phyloP scores from a whole-genome alignment of 1,284 basidiomycete species.

The Ustilago hordei region DNA sequence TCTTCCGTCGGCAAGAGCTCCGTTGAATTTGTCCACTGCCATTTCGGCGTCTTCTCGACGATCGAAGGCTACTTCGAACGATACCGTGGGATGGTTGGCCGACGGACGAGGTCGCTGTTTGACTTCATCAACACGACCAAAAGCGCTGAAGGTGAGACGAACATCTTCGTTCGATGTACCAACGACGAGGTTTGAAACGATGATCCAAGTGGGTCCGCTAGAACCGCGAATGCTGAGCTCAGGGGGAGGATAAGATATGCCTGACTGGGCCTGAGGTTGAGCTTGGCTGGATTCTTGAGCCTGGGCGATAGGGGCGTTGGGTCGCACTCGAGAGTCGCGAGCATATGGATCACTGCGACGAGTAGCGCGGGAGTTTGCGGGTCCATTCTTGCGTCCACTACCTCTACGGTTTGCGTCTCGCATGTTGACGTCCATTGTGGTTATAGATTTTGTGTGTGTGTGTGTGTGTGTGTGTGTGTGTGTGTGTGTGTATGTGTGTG shows the following conservation, averaged over 20 bases:
- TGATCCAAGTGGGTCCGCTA: conserved; percentile 62
- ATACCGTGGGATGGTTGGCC: conserved; percentile 57
- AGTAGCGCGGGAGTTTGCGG: conserved; percentile 25
- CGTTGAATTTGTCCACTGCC: conserved; percentile 63
- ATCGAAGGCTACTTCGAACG: conserved; percentile 63
- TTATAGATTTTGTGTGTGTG: neutral
- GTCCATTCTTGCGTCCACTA: conserved; percentile 29
- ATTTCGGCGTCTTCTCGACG: conserved; percentile 46
- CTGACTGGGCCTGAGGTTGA: conserved; percentile 5
- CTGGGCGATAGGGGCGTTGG: conserved; percentile 13
- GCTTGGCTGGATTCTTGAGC: neutral
- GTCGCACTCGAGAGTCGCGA: conserved; percentile 32
- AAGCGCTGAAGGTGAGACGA: conserved; percentile 60
- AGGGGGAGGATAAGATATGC: conserved; percentile 51
- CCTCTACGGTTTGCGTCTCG: conserved; percentile 37
- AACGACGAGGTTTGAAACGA: conserved; percentile 61
- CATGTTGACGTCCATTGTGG: conserved; percentile 40
- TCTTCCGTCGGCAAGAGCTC: conserved; percentile 65
- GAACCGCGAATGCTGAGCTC: conserved; percentile 62
- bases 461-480: neutral
- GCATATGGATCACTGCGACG: conserved; percentile 51
- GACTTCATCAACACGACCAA: conserved; percentile 60
- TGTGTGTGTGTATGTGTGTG: neutral
- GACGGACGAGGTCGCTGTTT: conserved; percentile 53
- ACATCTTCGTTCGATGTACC: conserved; percentile 66